These are phyloP conservation scores for Xylaria sp. DNA, from an alignment of 2,329 filamentous ascomycete species.

Conservation along the genomic window DNA sequence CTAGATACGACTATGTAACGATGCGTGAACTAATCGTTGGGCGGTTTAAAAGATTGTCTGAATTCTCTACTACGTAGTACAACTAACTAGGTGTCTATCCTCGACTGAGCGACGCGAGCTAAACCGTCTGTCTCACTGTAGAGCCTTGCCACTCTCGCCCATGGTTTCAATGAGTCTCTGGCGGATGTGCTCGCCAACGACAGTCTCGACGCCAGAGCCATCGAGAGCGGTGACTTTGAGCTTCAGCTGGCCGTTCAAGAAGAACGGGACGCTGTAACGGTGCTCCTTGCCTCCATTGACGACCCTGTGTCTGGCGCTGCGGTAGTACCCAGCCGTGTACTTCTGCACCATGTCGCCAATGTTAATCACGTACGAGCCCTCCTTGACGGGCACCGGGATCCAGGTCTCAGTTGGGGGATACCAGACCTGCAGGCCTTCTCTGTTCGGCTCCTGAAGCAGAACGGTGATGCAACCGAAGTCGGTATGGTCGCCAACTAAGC, in stretches of 20 bases:
- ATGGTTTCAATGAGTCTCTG: conserved; percentile 33
- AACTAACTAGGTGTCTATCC: not conserved
- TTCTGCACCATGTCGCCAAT: conserved; percentile 46
- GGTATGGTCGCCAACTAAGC: conserved; percentile 38
- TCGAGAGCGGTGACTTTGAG: conserved; percentile 31
- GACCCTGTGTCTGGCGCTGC: conserved; percentile 42
- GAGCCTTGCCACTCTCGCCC: conserved; percentile 21
- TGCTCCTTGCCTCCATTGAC: conserved; percentile 36
- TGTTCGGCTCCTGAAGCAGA: conserved; percentile 40
- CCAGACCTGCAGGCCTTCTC: conserved; percentile 40
- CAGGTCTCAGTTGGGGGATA: conserved; percentile 35
- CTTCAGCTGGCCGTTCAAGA: conserved; percentile 38
- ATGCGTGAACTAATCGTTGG: not conserved
- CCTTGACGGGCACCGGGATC: conserved; percentile 41
- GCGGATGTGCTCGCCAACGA: conserved; percentile 33
- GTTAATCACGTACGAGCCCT: conserved; percentile 46
- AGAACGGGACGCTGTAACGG: conserved; percentile 39
- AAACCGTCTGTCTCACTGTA: not conserved
- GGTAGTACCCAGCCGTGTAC: conserved; percentile 40
- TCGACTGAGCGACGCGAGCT: not conserved
- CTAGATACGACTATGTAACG: too few relatives aligned
- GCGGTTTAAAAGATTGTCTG: not conserved
- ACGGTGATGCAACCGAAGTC: conserved; percentile 42
- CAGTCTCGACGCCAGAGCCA: conserved; percentile 33
- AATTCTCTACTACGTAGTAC: not conserved